Base-by-base conservation (phyloP, 768 basidiomycete genomes). In the Hortiboletus campestris region DNA sequence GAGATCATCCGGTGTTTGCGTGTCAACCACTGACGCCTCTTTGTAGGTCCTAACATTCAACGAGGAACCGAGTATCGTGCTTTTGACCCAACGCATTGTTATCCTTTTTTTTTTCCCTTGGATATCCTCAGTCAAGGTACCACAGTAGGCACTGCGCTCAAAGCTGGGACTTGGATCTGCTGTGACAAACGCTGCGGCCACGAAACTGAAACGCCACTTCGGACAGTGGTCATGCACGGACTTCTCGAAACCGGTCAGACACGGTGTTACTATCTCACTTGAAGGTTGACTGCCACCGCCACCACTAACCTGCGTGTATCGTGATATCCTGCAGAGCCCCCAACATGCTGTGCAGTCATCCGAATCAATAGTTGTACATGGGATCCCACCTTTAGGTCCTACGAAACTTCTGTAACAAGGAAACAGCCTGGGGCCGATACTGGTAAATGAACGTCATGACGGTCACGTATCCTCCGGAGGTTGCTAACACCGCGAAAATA, bases 321-420 rank as follows among this genome's bases (percentile, higher is more conserved):
- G 16, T 36, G 32, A 48, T 29, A 49, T 38, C 29, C 32, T 38
- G 44, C 39, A 48, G 44, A 28, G 28, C 32, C 28, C 32, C 46
- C 39, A 43, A 16, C 44, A 43, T 41, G 65, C 56, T 61, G 53
- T 67, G 43, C 49, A 48, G 31, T 41, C 34, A 28, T 35, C 36
- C 14, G 20, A 42, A 11, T 35, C 29, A 20, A 45, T 25, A 38
- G 12, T 43, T 47, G 45, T 38, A 38, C 16, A 9, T 50, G 34
- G 41, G 40, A 36, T 28, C 29, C 49, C n/a, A 38, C 22, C 28
- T n/a, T 44, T 36, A 38, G 34, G 39, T 50, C 25, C 20, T 42
- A 43, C n/a, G 19, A 45, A 28, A 22, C 17, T 1, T 19, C n/a
- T 44, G 17, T 44, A 32, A 46, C 39, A 25, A 49, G 25, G 25